Evolutionary conservation across 306 rosid genomes (phyloP).

Genomic region (Ormosia emarginata): DNA sequence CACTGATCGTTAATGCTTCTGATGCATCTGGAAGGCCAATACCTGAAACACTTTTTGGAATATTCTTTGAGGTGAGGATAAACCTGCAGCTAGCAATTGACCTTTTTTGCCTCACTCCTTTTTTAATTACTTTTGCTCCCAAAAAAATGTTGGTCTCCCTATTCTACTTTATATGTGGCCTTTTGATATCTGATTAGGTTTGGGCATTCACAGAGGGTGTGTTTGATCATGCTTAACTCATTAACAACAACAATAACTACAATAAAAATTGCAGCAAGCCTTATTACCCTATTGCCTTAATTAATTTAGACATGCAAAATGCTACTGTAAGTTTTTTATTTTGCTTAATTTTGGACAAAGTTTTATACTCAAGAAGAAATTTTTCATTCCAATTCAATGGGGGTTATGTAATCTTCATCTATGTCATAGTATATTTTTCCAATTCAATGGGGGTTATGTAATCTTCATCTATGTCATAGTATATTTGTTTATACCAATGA

Average conservation of each 20-base stretch:
- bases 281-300: not conserved
- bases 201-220: not conserved
- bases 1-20: constrained; percentile 63
- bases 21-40: constrained; percentile 47
- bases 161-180: not conserved
- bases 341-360: not conserved
- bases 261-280: not conserved
- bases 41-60: constrained; percentile 67
- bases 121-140: not conserved
- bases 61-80: constrained; percentile 75
- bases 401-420: not conserved
- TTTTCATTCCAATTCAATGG: not conserved
- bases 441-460: not conserved
- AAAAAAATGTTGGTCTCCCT: not conserved
- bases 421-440: not conserved
- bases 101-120: not conserved
- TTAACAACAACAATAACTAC: not conserved
- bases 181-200: not conserved
- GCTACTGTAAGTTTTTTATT: not conserved
- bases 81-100: constrained; percentile 4
- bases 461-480: not conserved
- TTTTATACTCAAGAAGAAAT: not conserved
- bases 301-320: not conserved
- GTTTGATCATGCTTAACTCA: not conserved
- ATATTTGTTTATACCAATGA: not conserved